Evolutionary conservation across 495 filamentous ascomycete species (phyloP), one percentile per base, ranked within the genome.

Genomic region (Bacidia gigantensis): DNA sequence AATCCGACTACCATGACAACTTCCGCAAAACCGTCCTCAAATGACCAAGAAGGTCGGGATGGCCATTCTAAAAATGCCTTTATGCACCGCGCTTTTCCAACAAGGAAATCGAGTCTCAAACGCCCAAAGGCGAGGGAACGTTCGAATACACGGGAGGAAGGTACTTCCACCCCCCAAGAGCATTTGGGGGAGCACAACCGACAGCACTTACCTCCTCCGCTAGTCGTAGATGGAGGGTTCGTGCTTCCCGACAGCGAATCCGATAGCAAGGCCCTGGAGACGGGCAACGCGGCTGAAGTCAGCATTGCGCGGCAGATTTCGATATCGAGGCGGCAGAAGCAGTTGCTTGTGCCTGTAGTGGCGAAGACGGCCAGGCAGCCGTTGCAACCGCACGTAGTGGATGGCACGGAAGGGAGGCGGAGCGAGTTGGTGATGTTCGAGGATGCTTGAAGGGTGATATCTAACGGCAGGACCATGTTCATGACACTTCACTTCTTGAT

Each of bases 261-360:
- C 10, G 38, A 21, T n/a, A 39, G 32, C 32, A n/a, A n/a, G n/a
- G n/a, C n/a, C n/a, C n/a, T n/a, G n/a, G n/a, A n/a, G n/a, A n/a
- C n/a, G n/a, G 21, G 25, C 38, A 62, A 65, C 7, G 66, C 74
- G 20, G 75, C 76, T 5, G 75, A 81, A 57, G 64, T 77, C 44
- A 77, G 73, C 17, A 78, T 81, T 53, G 76, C 78, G 2, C 61
- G 78, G 10, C 75, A 79, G 58, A 77, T 81, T 55, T 76, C 72
- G 35, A 68, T 81, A 21, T 79, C 77, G 26, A 59, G 73, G 32
- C 69, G 75, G 58, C 77, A 79, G 64, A 64, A 71, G 1, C 67
- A 70, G 58, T 54, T 79, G 44, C 61, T 80, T 2, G 55, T 59
- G 23, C 57, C 54, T 0, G 46, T 54, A 14, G 43, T 55, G 26